Conservation (phyloP, 2,329 filamentous ascomycete species). For the Dothistroma pini region DNA sequence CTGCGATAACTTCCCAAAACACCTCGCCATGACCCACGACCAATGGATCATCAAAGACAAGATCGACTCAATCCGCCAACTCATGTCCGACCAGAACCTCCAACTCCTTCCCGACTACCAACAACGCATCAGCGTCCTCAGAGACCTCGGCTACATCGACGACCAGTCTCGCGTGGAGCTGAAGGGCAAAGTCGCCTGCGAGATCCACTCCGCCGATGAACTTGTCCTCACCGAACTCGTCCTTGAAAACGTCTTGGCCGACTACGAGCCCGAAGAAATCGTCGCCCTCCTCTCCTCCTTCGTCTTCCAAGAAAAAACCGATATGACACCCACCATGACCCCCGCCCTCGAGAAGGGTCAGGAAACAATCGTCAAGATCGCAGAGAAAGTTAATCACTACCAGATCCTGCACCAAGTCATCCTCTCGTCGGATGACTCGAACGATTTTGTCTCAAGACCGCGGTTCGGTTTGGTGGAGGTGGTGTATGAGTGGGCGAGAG, state of each 20-base stretch:
- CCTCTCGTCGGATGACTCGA: constrained; percentile 80
- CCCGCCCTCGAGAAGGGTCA: constrained; percentile 77
- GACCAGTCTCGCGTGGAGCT: constrained; percentile 81
- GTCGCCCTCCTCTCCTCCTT: constrained; percentile 90
- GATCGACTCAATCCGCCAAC: constrained; percentile 78
- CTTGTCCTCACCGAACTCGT: constrained; percentile 94
- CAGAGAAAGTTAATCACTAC: constrained; percentile 85
- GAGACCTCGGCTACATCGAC: constrained; percentile 90
- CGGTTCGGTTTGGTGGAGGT: constrained; percentile 95
- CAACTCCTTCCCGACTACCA: constrained; percentile 95
- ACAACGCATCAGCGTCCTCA: constrained; percentile 86
- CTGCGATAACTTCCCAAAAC: constrained; percentile 80
- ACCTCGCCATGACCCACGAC: constrained; percentile 94
- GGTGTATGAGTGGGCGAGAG: constrained; percentile 96
- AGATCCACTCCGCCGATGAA: constrained; percentile 96
- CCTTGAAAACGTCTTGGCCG: constrained; percentile 91
- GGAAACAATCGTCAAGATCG: constrained; percentile 81
- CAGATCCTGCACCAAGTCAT: constrained; percentile 93
- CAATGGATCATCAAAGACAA: constrained; percentile 96
- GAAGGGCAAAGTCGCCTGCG: constrained; percentile 97
- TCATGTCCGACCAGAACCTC: constrained; percentile 94
- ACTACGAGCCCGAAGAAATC: constrained; percentile 95
- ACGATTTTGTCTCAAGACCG: constrained; percentile 83
- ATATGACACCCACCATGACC: constrained; percentile 73
- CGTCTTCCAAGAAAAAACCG: constrained; percentile 97